phyloP scores from a whole-genome alignment of 345 rosid species.

The Cochlearia excelsa region DNA sequence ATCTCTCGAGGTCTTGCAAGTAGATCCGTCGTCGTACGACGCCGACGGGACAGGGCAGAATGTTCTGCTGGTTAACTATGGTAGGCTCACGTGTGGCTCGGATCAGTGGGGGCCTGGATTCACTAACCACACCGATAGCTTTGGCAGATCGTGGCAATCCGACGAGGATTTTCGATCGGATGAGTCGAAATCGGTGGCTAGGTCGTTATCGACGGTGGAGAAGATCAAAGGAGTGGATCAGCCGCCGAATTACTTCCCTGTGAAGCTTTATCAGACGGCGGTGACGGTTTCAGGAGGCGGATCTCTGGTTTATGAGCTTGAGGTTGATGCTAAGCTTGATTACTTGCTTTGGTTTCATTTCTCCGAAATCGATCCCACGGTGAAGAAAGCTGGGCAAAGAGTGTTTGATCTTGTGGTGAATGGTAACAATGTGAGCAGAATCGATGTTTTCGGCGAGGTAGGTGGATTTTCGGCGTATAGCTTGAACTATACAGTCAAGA shows the following conservation, averaged over 20 bases:
- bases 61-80: slow-evolving; percentile 73
- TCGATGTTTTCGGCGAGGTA: slow-evolving; percentile 64
- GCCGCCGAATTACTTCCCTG: slow-evolving; percentile 83
- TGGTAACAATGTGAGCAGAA: slow-evolving; percentile 55
- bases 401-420: slow-evolving; percentile 79
- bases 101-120: slow-evolving; percentile 92
- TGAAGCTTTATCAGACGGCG: slow-evolving; percentile 89
- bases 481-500: slow-evolving; percentile 51
- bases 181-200: slow-evolving; percentile 32
- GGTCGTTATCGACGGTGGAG: slow-evolving; percentile 45
- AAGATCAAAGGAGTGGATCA: slow-evolving; percentile 47
- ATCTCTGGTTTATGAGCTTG: slow-evolving; percentile 53
- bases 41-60: slow-evolving; percentile 45
- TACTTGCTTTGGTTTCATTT: slow-evolving; percentile 95
- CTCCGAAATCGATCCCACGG: slow-evolving; percentile 78
- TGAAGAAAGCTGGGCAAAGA: slow-evolving; percentile 62
- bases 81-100: slow-evolving; percentile 71
- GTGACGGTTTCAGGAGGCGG: slow-evolving; percentile 45
- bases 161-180: slow-evolving; percentile 46
- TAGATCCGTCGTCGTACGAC: slow-evolving; percentile 69
- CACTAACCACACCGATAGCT: slow-evolving; percentile 68
- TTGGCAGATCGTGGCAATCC: slow-evolving; percentile 92
- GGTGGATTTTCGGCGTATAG: slow-evolving; percentile 64
- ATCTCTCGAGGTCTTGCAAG: slow-evolving; percentile 64
- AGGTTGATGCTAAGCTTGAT: slow-evolving; percentile 87